These are phyloP conservation scores for Populus ilicifolia DNA, from an alignment of 345 rosid genomes.

Conservation along the genomic window DNA sequence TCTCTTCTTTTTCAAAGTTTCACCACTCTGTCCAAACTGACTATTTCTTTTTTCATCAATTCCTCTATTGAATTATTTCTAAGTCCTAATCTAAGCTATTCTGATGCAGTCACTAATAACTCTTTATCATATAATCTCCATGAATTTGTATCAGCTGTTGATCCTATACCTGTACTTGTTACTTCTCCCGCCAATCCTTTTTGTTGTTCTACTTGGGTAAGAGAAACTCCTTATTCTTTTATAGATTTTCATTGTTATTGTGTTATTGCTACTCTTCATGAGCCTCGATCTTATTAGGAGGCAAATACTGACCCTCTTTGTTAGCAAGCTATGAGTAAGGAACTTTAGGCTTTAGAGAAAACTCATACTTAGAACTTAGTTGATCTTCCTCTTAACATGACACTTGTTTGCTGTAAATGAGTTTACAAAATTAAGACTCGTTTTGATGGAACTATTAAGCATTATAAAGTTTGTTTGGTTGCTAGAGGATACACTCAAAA, in stretches of 20 bases:
- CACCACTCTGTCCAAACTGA: not conserved
- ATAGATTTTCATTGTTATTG: not conserved
- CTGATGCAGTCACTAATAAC: not conserved
- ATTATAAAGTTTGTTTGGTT: not conserved
- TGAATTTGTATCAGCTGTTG: too few species aligned
- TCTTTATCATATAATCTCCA: not conserved
- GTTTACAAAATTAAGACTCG: not conserved
- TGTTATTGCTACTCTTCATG: not conserved
- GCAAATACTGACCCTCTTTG: not conserved
- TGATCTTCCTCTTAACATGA: not conserved
- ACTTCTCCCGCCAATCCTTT: too few species aligned
- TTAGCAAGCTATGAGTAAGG: not conserved
- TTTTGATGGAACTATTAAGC: not conserved
- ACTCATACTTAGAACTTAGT: slow-evolving; percentile 3
- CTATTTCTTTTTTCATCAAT: not conserved
- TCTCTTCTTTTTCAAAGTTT: not conserved
- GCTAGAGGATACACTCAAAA: not conserved
- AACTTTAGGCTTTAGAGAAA: not conserved
- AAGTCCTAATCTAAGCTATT: not conserved
- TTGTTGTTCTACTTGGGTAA: too few species aligned
- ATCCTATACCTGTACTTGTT: too few species aligned
- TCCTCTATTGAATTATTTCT: too few species aligned
- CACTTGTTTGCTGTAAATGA: not conserved
- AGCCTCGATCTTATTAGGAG: not conserved
- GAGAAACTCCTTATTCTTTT: not conserved